phyloP scores from a whole-genome alignment of 2,329 filamentous ascomycete species.

The Apiospora koreana region DNA sequence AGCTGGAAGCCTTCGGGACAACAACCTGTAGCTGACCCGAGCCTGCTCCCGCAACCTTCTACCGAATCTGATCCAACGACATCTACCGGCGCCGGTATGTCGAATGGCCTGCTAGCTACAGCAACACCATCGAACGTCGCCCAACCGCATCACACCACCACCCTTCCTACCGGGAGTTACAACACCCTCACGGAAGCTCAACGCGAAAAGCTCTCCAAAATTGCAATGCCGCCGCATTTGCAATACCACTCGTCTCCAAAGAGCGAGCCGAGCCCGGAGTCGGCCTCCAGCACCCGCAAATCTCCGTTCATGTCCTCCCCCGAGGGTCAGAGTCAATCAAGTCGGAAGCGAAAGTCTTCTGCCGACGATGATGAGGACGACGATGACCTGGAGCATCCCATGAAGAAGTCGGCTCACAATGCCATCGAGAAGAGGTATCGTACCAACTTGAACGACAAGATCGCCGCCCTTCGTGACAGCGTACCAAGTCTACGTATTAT shows the following conservation, averaged over 20 bases:
- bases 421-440: constrained; percentile 98
- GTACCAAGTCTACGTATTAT: constrained; percentile 88
- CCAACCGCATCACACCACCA: constrained; percentile 3
- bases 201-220: constrained; percentile 61
- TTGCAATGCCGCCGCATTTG: constrained; percentile 65
- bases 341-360: constrained; percentile 71
- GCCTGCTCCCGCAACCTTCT: constrained; percentile 13
- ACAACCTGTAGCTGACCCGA: constrained; percentile 32
- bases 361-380: constrained; percentile 58
- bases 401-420: constrained; percentile 95
- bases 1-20: constrained; percentile 30
- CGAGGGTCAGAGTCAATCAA: constrained; percentile 49
- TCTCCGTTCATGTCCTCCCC: constrained; percentile 59
- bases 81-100: constrained; percentile 10
- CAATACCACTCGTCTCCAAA: constrained; percentile 58
- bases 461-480: constrained; percentile 86
- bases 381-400: constrained; percentile 59
- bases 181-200: constrained; percentile 56
- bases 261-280: constrained; percentile 60
- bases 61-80: not conserved
- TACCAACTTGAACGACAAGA: constrained; percentile 96
- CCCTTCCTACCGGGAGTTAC: constrained; percentile 29
- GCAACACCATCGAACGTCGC: constrained; percentile 3
- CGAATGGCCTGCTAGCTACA: constrained; percentile 9
- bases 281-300: constrained; percentile 50